phyloP scores from a whole-genome alignment of 495 filamentous ascomycete species.

The Hypoxylon fuscum region DNA sequence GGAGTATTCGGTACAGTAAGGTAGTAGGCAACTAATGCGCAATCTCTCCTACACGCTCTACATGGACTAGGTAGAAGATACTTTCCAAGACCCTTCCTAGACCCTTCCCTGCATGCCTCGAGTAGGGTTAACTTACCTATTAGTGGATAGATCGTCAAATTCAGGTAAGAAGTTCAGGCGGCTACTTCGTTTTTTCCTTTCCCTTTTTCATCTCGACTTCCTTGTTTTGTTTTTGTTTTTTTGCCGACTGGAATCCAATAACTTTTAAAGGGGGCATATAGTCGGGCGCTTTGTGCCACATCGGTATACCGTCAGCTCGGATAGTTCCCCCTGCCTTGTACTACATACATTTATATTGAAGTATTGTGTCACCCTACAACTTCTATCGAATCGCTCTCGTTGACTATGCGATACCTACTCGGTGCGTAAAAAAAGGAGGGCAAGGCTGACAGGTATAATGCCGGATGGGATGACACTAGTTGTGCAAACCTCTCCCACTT shows the following conservation, averaged over 20 bases:
- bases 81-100: not conserved
- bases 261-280: not conserved
- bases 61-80: conserved; percentile 12
- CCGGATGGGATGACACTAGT: not conserved
- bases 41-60: not conserved
- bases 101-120: conserved; percentile 28
- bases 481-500: conserved; percentile 8
- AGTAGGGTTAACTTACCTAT: conserved; percentile 36
- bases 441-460: conserved; percentile 1
- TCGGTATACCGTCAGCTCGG: conserved; percentile 9
- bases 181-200: conserved; percentile 11
- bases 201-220: conserved; percentile 15
- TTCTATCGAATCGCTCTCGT: no score
- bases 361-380: no score
- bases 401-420: no score
- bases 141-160: conserved; percentile 38
- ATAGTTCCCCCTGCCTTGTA: not conserved
- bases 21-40: not conserved
- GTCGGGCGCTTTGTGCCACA: not conserved
- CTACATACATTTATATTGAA: conserved; percentile 2
- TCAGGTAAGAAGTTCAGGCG: conserved; percentile 22
- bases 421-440: no score
- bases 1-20: not conserved
- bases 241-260: conserved; percentile 10
- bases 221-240: conserved; percentile 31